Base-by-base conservation (phyloP, 352 stramenopile genomes). In the Blastocystis sp. region DNA sequence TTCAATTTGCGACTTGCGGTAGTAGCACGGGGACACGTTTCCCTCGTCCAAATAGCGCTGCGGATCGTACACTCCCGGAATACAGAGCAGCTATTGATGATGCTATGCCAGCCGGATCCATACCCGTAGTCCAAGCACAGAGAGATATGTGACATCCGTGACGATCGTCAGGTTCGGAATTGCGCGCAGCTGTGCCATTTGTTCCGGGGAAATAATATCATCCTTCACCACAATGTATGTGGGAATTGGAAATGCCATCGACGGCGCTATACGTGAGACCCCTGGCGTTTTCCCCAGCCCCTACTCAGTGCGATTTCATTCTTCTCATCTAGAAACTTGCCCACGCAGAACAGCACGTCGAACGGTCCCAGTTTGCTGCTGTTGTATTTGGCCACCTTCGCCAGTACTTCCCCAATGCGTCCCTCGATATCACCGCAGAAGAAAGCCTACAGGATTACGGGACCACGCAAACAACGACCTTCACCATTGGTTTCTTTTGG, bases 1-100 rank as follows among this genome's bases (percentile, higher is more conserved):
- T 38, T 84, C 74, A 28, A 84, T 84, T 69, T 84, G 74, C 23
- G 74, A 84, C 28, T 84, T 84, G 53, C 34, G 74, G 48, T 84
- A 84, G 48, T 67, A 84, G 19, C 34, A n/a, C 19, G 74, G 52
- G n/a, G 74, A 66, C 3, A 17, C 38, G n/a, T 28, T 48, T 1
- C 53, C 9, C 28, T 84, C 56, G 28, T 67, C 56, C 28, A 59
- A 21, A 45, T 67, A 84, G 5, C 52, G 52, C 45, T 84, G 14
- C 9, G 53, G 4, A n/a, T 84, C 74, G 0, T 67, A 84, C 5
- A 70, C 17, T 23, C 74, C 74, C 40, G 74, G 74, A 45, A 84
- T 84, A 45, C 48, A 84, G 11, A 84, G 21, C n/a, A 84, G 3
- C 74, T 84, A 84, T 38, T 9, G 3, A 4, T 84, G 3, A 84